phyloP scores from a whole-genome alignment of 352 stramenopile genomes.

The Pythium sp. region DNA sequence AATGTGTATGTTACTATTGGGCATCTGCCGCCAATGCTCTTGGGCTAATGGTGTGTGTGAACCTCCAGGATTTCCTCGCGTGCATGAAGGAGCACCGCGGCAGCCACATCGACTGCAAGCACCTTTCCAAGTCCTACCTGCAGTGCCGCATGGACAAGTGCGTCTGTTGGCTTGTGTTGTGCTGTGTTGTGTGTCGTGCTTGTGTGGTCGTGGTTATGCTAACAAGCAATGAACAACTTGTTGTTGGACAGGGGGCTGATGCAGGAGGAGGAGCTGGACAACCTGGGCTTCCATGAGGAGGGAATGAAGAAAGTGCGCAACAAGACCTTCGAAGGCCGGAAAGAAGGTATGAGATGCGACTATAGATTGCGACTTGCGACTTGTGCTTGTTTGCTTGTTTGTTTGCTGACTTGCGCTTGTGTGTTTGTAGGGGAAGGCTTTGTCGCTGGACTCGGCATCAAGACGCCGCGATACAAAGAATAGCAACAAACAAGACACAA shows the following conservation, averaged over 20 bases:
- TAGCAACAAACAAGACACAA: slow-evolving; percentile 15
- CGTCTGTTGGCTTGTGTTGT: slow-evolving; percentile 13
- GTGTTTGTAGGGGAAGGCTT: slow-evolving; percentile 62
- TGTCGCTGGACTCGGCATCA: slow-evolving; percentile 76
- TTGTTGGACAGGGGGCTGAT: slow-evolving; percentile 64
- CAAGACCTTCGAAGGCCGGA: slow-evolving; percentile 56
- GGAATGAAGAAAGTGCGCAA: slow-evolving; percentile 69
- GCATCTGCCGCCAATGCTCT: neutral
- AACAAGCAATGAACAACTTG: neutral
- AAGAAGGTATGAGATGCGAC: slow-evolving; percentile 45
- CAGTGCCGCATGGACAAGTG: slow-evolving; percentile 90
- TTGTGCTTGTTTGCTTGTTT: neutral
- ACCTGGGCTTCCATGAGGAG: slow-evolving; percentile 80
- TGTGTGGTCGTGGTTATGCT: neutral
- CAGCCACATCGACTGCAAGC: slow-evolving; percentile 90
- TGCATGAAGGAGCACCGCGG: slow-evolving; percentile 82
- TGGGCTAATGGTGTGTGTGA: neutral
- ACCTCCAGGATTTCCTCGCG: slow-evolving; percentile 60
- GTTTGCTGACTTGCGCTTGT: neutral
- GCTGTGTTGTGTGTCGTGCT: neutral
- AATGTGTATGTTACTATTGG: slow-evolving; percentile 6
- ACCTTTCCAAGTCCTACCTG: slow-evolving; percentile 83
- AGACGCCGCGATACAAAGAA: slow-evolving; percentile 66
- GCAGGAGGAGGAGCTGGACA: slow-evolving; percentile 80
- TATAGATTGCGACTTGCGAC: too few relatives aligned